These are phyloP conservation scores for Metarhizium album DNA, from an alignment of 2,329 filamentous ascomycete genomes.

Conservation along the genomic window DNA sequence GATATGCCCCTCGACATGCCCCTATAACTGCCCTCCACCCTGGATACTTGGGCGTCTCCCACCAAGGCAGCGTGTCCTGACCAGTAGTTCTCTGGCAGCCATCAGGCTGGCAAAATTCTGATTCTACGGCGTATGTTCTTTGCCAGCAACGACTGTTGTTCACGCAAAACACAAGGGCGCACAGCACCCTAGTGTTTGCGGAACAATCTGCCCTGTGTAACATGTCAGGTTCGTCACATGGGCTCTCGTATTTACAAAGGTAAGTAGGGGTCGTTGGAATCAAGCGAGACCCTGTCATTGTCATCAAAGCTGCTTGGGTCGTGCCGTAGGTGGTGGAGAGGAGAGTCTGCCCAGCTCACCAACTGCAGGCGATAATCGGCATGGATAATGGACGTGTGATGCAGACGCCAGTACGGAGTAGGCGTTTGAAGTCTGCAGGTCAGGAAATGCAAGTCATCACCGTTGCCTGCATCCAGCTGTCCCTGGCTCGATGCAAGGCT, in stretches of 20 bases:
- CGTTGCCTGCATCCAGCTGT: background rate
- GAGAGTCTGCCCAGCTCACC: background rate
- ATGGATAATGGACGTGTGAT: no score
- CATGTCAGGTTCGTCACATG: background rate
- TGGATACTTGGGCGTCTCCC: background rate
- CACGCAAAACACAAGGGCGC: background rate
- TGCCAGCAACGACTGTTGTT: no score
- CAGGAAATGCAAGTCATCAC: background rate
- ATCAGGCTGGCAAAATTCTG: background rate
- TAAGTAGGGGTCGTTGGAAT: background rate
- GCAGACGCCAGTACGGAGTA: no score
- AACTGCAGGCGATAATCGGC: background rate
- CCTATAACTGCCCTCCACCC: background rate
- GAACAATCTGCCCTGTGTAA: background rate
- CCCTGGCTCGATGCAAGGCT: background rate
- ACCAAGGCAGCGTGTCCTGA: background rate
- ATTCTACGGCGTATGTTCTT: no score
- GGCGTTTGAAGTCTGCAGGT: background rate
- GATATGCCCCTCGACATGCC: background rate
- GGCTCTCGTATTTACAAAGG: background rate
- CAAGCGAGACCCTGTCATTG: no score
- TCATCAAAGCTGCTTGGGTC: background rate
- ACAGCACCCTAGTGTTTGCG: background rate
- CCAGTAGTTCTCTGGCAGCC: background rate
- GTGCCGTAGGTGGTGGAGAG: background rate